These are phyloP conservation scores for Termitomyces sp. DNA, from an alignment of 768 basidiomycete genomes.

Conservation along the genomic window DNA sequence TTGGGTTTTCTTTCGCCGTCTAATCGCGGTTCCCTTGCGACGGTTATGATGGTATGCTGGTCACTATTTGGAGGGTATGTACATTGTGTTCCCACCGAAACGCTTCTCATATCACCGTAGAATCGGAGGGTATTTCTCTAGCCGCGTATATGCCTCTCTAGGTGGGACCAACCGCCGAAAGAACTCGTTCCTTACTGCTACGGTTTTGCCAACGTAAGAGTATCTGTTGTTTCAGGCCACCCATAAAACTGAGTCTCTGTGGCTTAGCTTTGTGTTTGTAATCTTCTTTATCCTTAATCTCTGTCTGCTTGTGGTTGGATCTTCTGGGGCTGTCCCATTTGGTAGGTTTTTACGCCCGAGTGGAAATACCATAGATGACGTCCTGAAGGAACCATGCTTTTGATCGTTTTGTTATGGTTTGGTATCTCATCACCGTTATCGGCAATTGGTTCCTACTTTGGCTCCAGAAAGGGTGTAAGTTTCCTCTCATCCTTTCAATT, in stretches of 20 bases:
- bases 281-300: slow-evolving; percentile 89
- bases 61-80: slow-evolving; percentile 83
- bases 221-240: not conserved
- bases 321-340: slow-evolving; percentile 95
- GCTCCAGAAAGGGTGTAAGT: slow-evolving; percentile 81
- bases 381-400: slow-evolving; percentile 69
- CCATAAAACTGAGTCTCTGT: not conserved
- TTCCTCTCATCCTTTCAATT: not conserved
- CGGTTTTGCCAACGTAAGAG: slow-evolving; percentile 78
- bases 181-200: slow-evolving; percentile 86
- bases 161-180: slow-evolving; percentile 76
- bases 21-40: slow-evolving; percentile 91
- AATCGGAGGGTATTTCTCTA: slow-evolving; percentile 86
- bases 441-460: slow-evolving; percentile 81
- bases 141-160: slow-evolving; percentile 75
- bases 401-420: slow-evolving; percentile 87
- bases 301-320: slow-evolving; percentile 78
- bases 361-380: not conserved
- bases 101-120: slow-evolving; percentile 31
- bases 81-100: not conserved
- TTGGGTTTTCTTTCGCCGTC: slow-evolving; percentile 94
- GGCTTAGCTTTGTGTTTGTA: slow-evolving; percentile 69
- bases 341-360: slow-evolving; percentile 39
- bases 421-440: slow-evolving; percentile 91
- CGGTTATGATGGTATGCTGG: slow-evolving; percentile 94